Conservation (phyloP, 2,329 filamentous ascomycete genomes). For the Whalleya microplaca region DNA sequence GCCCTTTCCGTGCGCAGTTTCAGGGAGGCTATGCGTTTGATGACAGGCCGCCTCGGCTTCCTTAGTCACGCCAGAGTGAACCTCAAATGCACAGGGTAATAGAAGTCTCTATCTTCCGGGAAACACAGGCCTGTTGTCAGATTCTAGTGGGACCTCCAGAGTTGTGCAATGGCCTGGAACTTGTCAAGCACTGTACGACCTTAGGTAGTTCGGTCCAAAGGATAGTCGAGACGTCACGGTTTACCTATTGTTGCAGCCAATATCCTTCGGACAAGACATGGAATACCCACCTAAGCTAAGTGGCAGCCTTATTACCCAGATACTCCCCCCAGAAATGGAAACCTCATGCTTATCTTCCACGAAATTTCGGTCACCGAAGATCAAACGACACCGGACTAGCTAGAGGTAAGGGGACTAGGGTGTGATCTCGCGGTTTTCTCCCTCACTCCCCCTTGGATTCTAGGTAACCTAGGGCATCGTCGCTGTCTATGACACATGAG, state of each 20-base stretch:
- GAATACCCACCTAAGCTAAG: conserved; percentile 26
- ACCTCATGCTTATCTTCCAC: conserved; percentile 42
- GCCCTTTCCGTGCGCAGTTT: conserved; percentile 23
- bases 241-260: conserved; percentile 9
- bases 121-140: conserved; percentile 9
- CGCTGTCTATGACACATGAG: conserved; percentile 26
- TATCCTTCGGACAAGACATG: conserved; percentile 31
- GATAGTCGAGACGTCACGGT: conserved; percentile 18
- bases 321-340: conserved; percentile 40
- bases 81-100: conserved; percentile 18
- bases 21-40: conserved; percentile 21
- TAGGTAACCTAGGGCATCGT: conserved; percentile 19
- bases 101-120: conserved; percentile 5
- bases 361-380: conserved; percentile 50
- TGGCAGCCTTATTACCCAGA: conserved; percentile 28
- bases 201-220: conserved; percentile 13
- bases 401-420: conserved; percentile 31
- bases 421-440: conserved; percentile 24
- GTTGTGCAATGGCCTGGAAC: conserved; percentile 9
- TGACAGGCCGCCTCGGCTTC: conserved; percentile 19
- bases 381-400: conserved; percentile 42
- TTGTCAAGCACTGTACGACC: background rate
- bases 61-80: conserved; percentile 13
- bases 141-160: background rate
- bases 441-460: conserved; percentile 22